Base-by-base conservation (phyloP, 768 basidiomycete genomes). In the Phylloporus rhodoxanthus region DNA sequence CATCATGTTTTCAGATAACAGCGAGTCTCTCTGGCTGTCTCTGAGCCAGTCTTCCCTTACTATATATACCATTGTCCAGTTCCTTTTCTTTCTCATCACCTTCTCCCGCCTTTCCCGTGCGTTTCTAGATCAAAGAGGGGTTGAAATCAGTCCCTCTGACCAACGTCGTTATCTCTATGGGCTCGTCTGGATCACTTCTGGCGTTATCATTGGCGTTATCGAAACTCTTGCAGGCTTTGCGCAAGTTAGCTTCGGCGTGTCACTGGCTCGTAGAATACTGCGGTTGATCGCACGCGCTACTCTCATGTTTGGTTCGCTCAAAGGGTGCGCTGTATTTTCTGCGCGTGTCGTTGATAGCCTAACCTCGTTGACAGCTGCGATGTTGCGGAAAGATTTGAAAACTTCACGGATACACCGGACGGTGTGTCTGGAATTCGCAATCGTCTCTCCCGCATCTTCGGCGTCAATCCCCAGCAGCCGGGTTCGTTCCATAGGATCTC, bases 201-300 rank as follows among this genome's bases (percentile, higher is more conserved):
- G 79, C 3, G 60, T 85, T 48, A 77, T 80, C 58, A 59, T 89
- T 21, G 84, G 85, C 9, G 78, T 78, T 3, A 61, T 82, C 41
- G 88, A 91, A 65, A 79, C 77, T 5, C 63, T 80, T 6, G 58
- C 83, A 9, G 88, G 86, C 1, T 88, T 87, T 55, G 75, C 74
- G 3, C 66, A 69, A 13, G 73, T 71, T 23, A 70, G 71, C 8
- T 87, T 87, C 57, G 76, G 72, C 1, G 56, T 75, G 9, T 67
- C 72, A 1, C 54, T 90, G 13, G 70, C 75, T 8, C 73, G 88
- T 32, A 77, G 87, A 14, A 68, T 81, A 19, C 51, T 91, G 30
- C 72, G 84, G 38, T 64, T 84, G 45, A 33, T 82, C 10, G 72
- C 74, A 3, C 73, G 85, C 40, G 75, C 72, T 0, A 74, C 68